Percentiles rank a stretch among this genome's conserved stretches.
These are phyloP conservation scores for Coniella vitis DNA, from an alignment of 2,329 filamentous ascomycete species.

Conservation along the genomic window DNA sequence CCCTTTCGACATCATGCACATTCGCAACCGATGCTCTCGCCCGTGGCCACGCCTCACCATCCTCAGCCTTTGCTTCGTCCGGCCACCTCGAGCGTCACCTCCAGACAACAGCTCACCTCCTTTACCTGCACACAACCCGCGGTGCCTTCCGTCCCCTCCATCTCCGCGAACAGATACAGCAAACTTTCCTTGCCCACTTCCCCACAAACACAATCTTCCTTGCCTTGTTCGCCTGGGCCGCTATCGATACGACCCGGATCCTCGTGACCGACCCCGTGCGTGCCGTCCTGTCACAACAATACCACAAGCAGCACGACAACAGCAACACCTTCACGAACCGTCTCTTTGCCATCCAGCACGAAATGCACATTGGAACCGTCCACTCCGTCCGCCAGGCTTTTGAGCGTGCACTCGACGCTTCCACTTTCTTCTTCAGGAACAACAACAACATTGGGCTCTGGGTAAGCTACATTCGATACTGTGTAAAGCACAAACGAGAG, in stretches of 20 bases:
- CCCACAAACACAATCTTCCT: constrained; percentile 74
- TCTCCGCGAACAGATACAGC: constrained; percentile 54
- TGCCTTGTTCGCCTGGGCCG: constrained; percentile 64
- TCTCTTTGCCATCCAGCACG: constrained; percentile 45
- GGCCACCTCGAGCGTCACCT: constrained; percentile 56
- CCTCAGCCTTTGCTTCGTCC: constrained; percentile 13
- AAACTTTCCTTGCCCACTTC: constrained; percentile 55
- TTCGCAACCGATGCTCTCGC: constrained; percentile 37
- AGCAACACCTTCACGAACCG: constrained; percentile 38
- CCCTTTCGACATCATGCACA: constrained; percentile 33
- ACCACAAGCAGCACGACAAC: constrained; percentile 29
- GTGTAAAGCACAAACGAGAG: constrained; percentile 29
- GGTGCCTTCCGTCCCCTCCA: constrained; percentile 62
- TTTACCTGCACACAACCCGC: constrained; percentile 53
- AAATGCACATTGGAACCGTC: constrained; percentile 38
- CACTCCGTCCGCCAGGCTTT: constrained; percentile 46
- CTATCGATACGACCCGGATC: constrained; percentile 47
- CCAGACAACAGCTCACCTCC: constrained; percentile 59
- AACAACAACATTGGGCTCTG: constrained; percentile 38
- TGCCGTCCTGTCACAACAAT: constrained; percentile 49
- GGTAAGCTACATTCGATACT: constrained; percentile 44
- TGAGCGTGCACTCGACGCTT: constrained; percentile 38
- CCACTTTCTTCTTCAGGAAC: constrained; percentile 23
- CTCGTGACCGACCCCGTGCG: constrained; percentile 71
- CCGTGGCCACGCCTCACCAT: constrained; percentile 21